Base-by-base conservation (phyloP, 1,284 basidiomycete species). In the Apiotrichum siamense region DNA sequence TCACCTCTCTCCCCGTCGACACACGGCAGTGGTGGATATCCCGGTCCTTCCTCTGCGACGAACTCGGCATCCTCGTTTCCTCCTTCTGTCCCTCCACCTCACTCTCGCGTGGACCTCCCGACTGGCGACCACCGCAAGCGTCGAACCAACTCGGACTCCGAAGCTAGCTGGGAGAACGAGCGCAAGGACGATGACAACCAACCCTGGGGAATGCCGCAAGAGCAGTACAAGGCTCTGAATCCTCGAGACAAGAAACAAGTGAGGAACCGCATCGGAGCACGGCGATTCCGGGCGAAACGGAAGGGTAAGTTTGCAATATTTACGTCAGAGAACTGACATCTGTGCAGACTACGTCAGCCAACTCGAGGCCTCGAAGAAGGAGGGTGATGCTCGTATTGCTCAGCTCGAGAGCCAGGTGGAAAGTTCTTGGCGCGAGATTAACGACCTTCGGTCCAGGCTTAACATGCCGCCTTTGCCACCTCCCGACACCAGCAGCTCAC, bases 191-290 rank as follows among this genome's bases (percentile, higher is more conserved):
- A 58, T 24, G 60, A 62, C 3, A 58, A 64, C 2, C 64, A 69
- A 51, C 68, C 67, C 3, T 72, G 69, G 69, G 70, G 66, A 1
- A 70, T 72, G 67, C 70, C 70, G 0, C 67, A 70, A 47, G 66
- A 69, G 1, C 60, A 66, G 45, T 72, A 72, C 52, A 66, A 66
- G 49, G 63, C 64, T 11, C 51, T 72, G 36, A 66, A 62, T 35
- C 65, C 68, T 4, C 60, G 59, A 20, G 70, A 69, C 41, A 72
- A 72, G 62, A 70, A 72, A 50, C 67, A 72, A 45, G 65, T 72
- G 11, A 57, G 70, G 49, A 72, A 70, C 45, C 56, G 64, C 44
- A 66, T 70, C 33, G 70, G 70, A 5, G 70, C 70, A 1, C 42
- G 66, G 27, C 42, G 65, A 36, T 72, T 72, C 58, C 54, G 70